A percentile compares a stretch with the other conserved stretches of the same genome.
Evolutionary conservation across 2,329 filamentous ascomycete genomes (phyloP).

Genomic region (Penicillium nordicum): DNA sequence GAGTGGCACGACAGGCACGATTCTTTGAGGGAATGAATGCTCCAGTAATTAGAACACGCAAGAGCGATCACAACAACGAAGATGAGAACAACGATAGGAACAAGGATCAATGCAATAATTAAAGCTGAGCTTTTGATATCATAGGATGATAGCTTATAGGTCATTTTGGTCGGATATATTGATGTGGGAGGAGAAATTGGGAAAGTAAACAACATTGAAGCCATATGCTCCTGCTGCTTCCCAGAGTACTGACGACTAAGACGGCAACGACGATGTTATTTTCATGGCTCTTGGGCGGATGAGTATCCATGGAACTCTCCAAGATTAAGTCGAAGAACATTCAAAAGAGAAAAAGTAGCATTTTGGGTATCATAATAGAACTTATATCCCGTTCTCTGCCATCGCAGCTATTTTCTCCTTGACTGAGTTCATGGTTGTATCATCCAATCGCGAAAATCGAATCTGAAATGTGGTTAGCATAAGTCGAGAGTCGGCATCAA

Average conservation of each 20-base stretch:
- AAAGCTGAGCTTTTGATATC: conserved; percentile 38
- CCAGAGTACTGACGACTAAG: background rate
- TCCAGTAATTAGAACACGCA: conserved; percentile 39
- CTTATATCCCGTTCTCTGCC: conserved; percentile 23
- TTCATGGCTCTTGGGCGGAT: background rate
- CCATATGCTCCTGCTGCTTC: background rate
- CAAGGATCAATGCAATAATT: conserved; percentile 45
- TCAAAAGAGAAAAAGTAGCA: conserved; percentile 4
- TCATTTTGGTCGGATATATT: conserved; percentile 24
- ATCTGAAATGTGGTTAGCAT: conserved; percentile 31
- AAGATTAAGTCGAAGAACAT: background rate
- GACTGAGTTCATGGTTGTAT: conserved; percentile 29
- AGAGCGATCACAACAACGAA: conserved; percentile 39
- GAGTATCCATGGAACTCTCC: background rate
- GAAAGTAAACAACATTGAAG: background rate
- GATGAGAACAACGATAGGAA: conserved; percentile 47
- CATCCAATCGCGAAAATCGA: conserved; percentile 40
- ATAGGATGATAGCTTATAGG: conserved; percentile 27
- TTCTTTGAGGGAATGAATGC: conserved; percentile 16
- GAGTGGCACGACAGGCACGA: conserved; percentile 19
- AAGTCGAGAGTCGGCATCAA: background rate
- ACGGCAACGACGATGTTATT: background rate
- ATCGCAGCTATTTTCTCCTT: conserved; percentile 38
- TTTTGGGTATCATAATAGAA: conserved; percentile 26
- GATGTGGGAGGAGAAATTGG: background rate